Base-by-base conservation (phyloP, 345 rosid species). In the Theobroma cacao region DNA sequence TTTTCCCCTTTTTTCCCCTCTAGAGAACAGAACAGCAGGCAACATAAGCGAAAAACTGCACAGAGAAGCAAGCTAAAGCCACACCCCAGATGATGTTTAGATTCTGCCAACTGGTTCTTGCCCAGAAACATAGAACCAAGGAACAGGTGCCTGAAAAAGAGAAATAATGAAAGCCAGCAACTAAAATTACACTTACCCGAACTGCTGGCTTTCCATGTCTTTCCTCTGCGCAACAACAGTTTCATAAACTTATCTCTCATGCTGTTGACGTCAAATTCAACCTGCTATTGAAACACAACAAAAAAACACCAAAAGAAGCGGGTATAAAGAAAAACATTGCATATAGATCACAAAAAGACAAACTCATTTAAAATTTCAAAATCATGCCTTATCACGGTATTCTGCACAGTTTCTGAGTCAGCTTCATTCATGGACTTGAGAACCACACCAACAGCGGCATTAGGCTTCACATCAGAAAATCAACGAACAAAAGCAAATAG, bases 151-250 rank as follows among this genome's bases (percentile, higher is more conserved):
- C 90, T 87, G 89, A 82, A 88, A 88, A 80, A 77, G 48, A 75
- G 81, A 84, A 76, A 74, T 80, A 82, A 82, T 14, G 87, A 87
- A 88, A 85, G 90, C 93, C 91, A 86, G 90, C 91, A 77, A 84
- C 80, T 77, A 82, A 64, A 74, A 74, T 34, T 71, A 74, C 75
- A 88, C 91, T 88, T 86, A 88, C 93, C 91, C 31, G 80, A 68
- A 84, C 81, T 84, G 89, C 91, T 88, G 93, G 89, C 93, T 90
- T 87, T 82, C 89, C 62, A 36, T 52, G 61, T 80, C 73, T 53
- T 48, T 63, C 70, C 30, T 60, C 40, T 17, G 61, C 58, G 66
- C 69, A 41, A 34, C 58, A 5, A 45, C 15, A 24, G 64, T 45
- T 75, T 67, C 67, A 47, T 28, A 7, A 1, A 22, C 5, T 22